A percentile compares a stretch with the other conserved stretches of the same genome.
Conservation (phyloP, 164 flowering plant genomes). For the Sedum album region DNA sequence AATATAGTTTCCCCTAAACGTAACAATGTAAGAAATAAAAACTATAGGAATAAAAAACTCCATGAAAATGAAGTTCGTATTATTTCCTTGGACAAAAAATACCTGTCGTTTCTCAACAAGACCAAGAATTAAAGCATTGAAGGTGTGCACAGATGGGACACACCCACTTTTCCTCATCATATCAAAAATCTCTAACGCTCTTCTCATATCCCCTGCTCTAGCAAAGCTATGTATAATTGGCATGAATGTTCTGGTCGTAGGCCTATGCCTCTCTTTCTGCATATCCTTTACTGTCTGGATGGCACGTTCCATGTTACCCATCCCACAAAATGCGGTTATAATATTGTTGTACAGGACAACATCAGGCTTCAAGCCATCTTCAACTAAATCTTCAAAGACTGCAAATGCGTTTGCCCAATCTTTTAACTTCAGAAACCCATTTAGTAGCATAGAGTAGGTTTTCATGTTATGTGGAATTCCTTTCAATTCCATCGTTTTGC, state of each 20-base stretch:
- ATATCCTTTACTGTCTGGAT: constrained; percentile 65
- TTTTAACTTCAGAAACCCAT: constrained; percentile 71
- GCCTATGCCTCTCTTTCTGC: constrained; percentile 69
- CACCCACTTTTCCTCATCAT: constrained; percentile 92
- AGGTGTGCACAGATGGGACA: constrained; percentile 87
- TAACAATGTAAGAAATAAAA: neutral
- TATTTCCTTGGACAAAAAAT: constrained; percentile 10
- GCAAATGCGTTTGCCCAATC: constrained; percentile 98
- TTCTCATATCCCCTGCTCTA: constrained; percentile 65
- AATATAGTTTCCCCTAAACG: neutral
- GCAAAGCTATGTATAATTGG: constrained; percentile 91
- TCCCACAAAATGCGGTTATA: constrained; percentile 85
- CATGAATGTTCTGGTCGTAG: constrained; percentile 78
- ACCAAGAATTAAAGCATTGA: constrained; percentile 77
- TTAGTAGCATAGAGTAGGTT: constrained; percentile 93
- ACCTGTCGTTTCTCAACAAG: constrained; percentile 91
- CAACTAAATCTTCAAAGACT: constrained; percentile 72
- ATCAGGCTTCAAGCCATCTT: constrained; percentile 84
- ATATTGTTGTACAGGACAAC: constrained; percentile 87
- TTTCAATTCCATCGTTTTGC: constrained; percentile 60
- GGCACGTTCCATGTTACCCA: constrained; percentile 96
- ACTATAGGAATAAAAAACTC: neutral
- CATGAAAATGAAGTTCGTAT: neutral
- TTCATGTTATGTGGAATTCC: constrained; percentile 90
- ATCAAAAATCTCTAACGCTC: constrained; percentile 68